Base-by-base conservation (phyloP, 2,329 filamentous ascomycete species). In the Westerdykella aurantiaca region DNA sequence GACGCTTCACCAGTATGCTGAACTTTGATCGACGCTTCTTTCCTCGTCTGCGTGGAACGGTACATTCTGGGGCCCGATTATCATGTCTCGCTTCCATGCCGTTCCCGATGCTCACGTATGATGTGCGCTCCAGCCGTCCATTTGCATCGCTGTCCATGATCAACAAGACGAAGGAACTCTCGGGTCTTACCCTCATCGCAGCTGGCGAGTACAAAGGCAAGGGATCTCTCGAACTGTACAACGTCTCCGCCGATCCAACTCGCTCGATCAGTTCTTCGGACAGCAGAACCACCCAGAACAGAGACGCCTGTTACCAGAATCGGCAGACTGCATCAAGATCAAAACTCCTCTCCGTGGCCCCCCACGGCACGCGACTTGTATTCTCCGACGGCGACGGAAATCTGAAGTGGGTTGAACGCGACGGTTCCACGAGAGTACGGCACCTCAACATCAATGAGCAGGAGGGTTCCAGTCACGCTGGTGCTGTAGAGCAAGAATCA, bases 171-270 rank as follows among this genome's bases (percentile, higher is more conserved):
- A 83, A 83, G 53, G 67, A 58, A n/a, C 63, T 65, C 0, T 56
- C 68, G 0, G 76, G 82, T 0, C 75, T 83, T 37, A 89, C 85
- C 0, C 68, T 96, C 21, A 78, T 95, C 41, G 87, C 88, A 2
- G 87, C 86, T 33, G 91, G 90, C 5, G 87, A 91, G 61, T 96
- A 96, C 70, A 94, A 93, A 55, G 88, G 85, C 25, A 90, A 93
- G 64, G 91, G 91, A 0, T 90, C 86, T 0, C 72, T 97, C 2
- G 91, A 97, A 60, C 71, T 95, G n/a, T 95, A 95, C 64, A 81
- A 82, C 12, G 69, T 88, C 1, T 72, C 69, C 18, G 9, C 33
- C 6, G 47, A 51, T 70, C 54, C 63, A 49, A 42, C 56, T 49
- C 49, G 56, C 49, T 45, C 56, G 41, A 47, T 62, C 57, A 49